Base-by-base conservation (phyloP, 768 basidiomycete genomes). In the Kwoniella sp. region DNA sequence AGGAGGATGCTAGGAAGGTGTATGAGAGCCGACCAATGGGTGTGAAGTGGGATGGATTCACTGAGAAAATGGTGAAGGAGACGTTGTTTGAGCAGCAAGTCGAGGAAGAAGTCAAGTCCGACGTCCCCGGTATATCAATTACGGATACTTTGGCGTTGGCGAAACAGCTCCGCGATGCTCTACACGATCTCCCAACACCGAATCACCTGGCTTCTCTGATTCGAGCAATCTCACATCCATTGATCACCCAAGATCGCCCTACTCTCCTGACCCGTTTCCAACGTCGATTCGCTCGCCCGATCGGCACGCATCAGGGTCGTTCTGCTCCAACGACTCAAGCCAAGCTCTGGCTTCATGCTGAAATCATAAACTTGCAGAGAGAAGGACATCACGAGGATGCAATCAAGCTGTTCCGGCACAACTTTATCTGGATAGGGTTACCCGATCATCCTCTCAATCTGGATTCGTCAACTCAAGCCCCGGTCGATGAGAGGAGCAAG, bases 371-470 rank as follows among this genome's bases (percentile, higher is more conserved):
- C 15, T 33, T 55, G 27, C 47, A 37, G n/a, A 33, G 52, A 26
- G 50, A 58, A n/a, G 60, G 60, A 4, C 10, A 60, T 8, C 64
- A 65, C 40, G 22, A 47, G 1, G 24, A 63, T 10, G 68, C 63
- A 19, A 26, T 69, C 12, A 22, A 55, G 17, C 19, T 55, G 24
- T 69, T 65, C 29, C 30, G 36, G n/a, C 21, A 62, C 3, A 49
- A 55, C 29, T 65, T 69, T 37, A n/a, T 63, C 17, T 69, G 68
- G 68, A 22, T 30, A 22, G 68, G 68, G 17, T 21, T 69, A 22
- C 64, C 68, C 8, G 55, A 51, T 46, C 64, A 53, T 9, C 55
- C 50, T 33, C n/a, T 30, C 13, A 27, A 26, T 8, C 22, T 12
- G 33, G 52, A 40, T n/a, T 13, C 48, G 25, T 24, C 37, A 27